These are phyloP conservation scores for Russula griseocarnosa DNA, from an alignment of 768 basidiomycete species.

Conservation along the genomic window DNA sequence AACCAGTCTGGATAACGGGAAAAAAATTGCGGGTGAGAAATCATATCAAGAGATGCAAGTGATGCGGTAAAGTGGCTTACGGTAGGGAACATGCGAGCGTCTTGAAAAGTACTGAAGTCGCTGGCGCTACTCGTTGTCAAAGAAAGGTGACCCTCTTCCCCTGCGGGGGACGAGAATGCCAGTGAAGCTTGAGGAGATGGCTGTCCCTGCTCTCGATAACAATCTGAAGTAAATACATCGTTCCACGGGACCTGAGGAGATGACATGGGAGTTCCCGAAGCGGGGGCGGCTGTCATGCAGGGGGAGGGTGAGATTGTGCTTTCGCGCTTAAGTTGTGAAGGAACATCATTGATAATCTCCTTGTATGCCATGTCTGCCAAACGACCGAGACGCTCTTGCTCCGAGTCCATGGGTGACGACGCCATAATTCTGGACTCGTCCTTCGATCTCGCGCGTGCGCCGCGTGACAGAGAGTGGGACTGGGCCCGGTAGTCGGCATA, in stretches of 20 bases:
- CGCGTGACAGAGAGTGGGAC: constrained; percentile 6
- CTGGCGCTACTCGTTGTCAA: neutral
- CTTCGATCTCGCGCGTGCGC: constrained; percentile 28
- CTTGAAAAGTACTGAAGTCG: neutral
- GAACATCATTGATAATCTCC: neutral
- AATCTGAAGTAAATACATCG: neutral
- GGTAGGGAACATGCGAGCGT: neutral
- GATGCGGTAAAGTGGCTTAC: constrained; percentile 3
- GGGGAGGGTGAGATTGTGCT: neutral
- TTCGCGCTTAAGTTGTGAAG: neutral
- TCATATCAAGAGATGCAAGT: neutral
- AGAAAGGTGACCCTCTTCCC: neutral
- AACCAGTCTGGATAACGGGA: neutral
- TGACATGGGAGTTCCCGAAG: neutral
- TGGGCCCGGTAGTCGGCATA: constrained; percentile 33
- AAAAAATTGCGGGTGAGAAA: neutral
- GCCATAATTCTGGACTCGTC: constrained; percentile 26
- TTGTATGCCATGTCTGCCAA: constrained; percentile 17
- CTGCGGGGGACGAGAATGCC: neutral
- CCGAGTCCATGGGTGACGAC: constrained; percentile 24
- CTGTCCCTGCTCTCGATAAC: neutral
- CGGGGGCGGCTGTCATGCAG: neutral
- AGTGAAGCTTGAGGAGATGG: too few relatives aligned
- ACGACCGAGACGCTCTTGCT: constrained; percentile 33
- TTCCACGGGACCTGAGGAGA: neutral